Base-by-base conservation (phyloP, 768 basidiomycete species). In the Cystoderma amianthinum region DNA sequence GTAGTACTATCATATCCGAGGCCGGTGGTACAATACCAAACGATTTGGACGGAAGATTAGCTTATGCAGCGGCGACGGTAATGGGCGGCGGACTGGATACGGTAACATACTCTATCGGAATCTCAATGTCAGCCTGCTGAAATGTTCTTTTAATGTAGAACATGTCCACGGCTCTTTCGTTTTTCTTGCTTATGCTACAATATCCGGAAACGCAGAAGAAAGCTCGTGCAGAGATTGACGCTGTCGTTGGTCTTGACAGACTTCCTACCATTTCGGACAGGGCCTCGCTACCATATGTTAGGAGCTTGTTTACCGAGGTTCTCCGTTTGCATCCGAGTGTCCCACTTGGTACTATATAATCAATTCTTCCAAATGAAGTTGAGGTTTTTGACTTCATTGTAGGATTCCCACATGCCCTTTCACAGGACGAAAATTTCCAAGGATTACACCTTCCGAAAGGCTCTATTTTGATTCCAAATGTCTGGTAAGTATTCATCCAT, bases 211-310 rank as follows among this genome's bases (percentile, higher is more conserved):
- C 58, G 5, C 61, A 60, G 44, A 38, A 37, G n/a, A 53, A 47
- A 22, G 64, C 62, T 0, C 60, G 61, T 36, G 52, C 43, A 11
- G 64, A 67, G 41, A 33, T 68, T 13, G 60, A 63, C 36, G 13
- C 36, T 3, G 58, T 61, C 2, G 39, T 65, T 3, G 61, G 59
- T 0, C 33, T 33, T 2, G 49, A 48, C 13, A 43, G 60, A 0
- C 45, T 68, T 10, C 65, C 66, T 0, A 48, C 39, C 9, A 48
- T 60, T 25, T 44, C 43, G 11, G 65, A 67, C 38, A 37, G 46
- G 5, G 41, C 38, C 2, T 19, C 45, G 5, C 36, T 67, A 16
- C 60, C 61, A 0, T 65, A 63, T 37, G 43, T 64, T 2, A 13
- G 21, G 11, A 18, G 16, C 21, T 11, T 38, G 24, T 21, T 53